phyloP scores from a whole-genome alignment of 2,329 filamentous ascomycete species.

The Fusarium burgessii region DNA sequence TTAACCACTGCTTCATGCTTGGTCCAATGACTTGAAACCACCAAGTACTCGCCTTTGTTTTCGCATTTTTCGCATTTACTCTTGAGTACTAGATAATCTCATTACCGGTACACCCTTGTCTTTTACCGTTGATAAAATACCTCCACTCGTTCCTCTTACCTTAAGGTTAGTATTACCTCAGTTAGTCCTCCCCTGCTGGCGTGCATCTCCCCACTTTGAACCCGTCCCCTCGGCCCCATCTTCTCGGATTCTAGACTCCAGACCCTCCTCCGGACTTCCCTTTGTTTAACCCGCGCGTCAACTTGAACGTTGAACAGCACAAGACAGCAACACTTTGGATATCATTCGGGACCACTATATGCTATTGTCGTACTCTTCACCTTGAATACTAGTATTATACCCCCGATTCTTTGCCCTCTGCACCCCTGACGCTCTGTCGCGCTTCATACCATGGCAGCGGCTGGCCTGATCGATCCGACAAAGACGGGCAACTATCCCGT shows the following conservation, averaged over 20 bases:
- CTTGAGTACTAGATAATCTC: background rate
- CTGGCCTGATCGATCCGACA: slow-evolving; percentile 68
- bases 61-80: background rate
- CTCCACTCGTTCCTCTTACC: slow-evolving; percentile 6
- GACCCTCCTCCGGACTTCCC: slow-evolving; percentile 33
- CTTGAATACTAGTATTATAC: background rate
- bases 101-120: background rate
- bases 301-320: slow-evolving; percentile 13
- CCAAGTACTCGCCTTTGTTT: background rate
- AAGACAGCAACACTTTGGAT: background rate
- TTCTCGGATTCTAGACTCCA: slow-evolving; percentile 27
- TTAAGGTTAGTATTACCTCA: background rate
- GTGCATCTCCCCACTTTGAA: slow-evolving; percentile 17
- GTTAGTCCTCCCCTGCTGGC: slow-evolving; percentile 6
- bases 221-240: slow-evolving; percentile 19
- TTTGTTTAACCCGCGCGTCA: slow-evolving; percentile 27
- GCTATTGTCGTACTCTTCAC: background rate
- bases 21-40: background rate
- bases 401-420: background rate
- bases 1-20: background rate
- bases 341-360: background rate
- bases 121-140: background rate
- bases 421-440: background rate
- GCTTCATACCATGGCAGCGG: slow-evolving; percentile 38
- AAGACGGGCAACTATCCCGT: slow-evolving; percentile 72